Evolutionary conservation across 1,284 basidiomycete species (phyloP), one percentile per base, ranked within the genome.

Genomic region (Tylopilus sp.): DNA sequence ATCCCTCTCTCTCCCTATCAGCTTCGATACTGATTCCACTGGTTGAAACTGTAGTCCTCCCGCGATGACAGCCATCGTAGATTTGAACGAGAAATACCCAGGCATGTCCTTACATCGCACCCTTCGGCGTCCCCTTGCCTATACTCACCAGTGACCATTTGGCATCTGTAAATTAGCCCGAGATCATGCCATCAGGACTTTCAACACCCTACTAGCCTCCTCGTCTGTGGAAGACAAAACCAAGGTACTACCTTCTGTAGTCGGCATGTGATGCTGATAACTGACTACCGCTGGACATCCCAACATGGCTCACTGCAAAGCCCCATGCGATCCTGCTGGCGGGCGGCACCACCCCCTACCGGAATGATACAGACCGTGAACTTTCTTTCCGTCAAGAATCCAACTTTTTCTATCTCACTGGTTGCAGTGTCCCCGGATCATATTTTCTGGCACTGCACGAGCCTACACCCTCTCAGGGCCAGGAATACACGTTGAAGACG

Each of bases 311-410:
- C 37, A n/a, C 36, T 9, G n/a, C 11, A 23, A 37, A 60, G 82
- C 78, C 82, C 6, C 86, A 88, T 65, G 70, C 85, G 4, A 60
- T 83, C 11, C 61, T 89, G 2, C 66, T 88, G 2, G 76, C 81
- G 7, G 85, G 85, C 21, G 77, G 74, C 53, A 69, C 70, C 4
- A 83, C 79, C 6, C 72, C 77, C 0, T 91, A 76, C 62, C 75
- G 92, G 50, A 84, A 94, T 65, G 92, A 96, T 64, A 95, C 92
- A 4, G 93, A 97, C 65, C 79, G 92, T 44, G 92, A 94, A 69
- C 72, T 92, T 41, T 68, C 76, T 1, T 93, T 92, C 66, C 82
- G 83, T 57, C 73, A 75, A 71, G 91, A 94, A 71, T 86, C 86
- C 58, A 95, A 95, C 70, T 96, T 95, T 67, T 86, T 80, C 71